phyloP scores from a whole-genome alignment of 106 monocot genomes.

The Dendrobium nobile region DNA sequence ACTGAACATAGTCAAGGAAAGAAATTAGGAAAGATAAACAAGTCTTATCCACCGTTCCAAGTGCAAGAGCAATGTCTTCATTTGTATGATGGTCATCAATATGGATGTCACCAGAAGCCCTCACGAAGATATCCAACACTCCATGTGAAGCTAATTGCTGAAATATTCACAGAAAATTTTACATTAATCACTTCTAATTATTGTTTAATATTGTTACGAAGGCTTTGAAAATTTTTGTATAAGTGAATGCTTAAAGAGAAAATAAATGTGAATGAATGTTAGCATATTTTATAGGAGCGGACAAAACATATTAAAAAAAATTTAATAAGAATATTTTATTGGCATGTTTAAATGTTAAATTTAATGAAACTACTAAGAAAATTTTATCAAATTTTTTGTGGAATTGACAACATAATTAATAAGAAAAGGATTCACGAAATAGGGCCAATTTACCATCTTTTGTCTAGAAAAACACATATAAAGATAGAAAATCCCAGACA shows the following conservation, averaged over 20 bases:
- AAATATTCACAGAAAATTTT: not conserved
- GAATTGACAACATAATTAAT: not conserved
- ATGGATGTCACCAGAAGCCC: conserved; percentile 82
- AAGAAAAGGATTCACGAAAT: not conserved
- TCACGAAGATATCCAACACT: conserved; percentile 74
- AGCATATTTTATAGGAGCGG: too few relatives aligned
- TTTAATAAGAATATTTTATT: too few relatives aligned
- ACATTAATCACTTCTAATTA: too few relatives aligned
- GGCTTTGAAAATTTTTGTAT: not conserved
- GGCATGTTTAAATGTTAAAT: too few relatives aligned
- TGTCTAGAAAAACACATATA: not conserved
- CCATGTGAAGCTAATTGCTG: conserved; percentile 98
- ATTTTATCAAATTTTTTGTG: not conserved
- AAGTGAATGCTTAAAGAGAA: not conserved
- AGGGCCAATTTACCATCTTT: not conserved
- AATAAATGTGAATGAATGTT: not conserved
- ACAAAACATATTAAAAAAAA: too few relatives aligned
- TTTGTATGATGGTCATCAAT: conserved; percentile 99
- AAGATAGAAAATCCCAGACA: not conserved
- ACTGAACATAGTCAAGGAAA: not conserved
- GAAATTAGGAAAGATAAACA: not conserved
- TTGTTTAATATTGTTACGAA: too few relatives aligned
- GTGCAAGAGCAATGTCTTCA: conserved; percentile 95
- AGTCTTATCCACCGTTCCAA: conserved; percentile 64
- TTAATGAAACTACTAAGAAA: too few relatives aligned